Conservation (phyloP, 208 protist genomes). For the Wallacemonas sp. region DNA sequence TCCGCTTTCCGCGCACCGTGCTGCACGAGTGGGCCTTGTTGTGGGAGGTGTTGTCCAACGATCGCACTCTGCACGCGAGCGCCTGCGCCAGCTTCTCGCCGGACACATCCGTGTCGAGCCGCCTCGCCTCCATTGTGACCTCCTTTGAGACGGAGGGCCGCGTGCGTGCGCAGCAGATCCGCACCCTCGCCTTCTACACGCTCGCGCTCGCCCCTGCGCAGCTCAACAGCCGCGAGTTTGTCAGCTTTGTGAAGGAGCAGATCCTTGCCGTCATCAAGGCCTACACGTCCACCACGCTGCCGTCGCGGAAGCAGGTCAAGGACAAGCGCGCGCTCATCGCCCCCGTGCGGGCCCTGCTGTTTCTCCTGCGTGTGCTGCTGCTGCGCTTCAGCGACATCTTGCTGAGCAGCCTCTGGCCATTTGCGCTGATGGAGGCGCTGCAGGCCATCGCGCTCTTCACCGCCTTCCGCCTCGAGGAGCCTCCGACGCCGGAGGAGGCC, state of each 20-base stretch:
- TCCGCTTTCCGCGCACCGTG: slow-evolving; percentile 35
- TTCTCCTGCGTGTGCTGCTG: slow-evolving; percentile 70
- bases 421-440: slow-evolving; percentile 47
- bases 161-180: slow-evolving; percentile 34
- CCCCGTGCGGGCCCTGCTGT: slow-evolving; percentile 38
- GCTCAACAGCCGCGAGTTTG: slow-evolving; percentile 40
- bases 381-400: slow-evolving; percentile 31
- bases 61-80: slow-evolving; percentile 26
- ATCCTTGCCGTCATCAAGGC: slow-evolving; percentile 29
- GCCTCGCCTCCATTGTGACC: slow-evolving; percentile 37
- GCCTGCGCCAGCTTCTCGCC: slow-evolving; percentile 21
- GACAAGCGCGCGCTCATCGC: slow-evolving; percentile 26
- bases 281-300: slow-evolving; percentile 24
- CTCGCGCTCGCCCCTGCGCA: slow-evolving; percentile 15
- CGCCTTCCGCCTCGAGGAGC: slow-evolving; percentile 1
- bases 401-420: slow-evolving; percentile 51
- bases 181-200: slow-evolving; percentile 45
- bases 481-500: background rate
- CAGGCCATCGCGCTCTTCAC: slow-evolving; percentile 11
- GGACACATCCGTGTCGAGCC: slow-evolving; percentile 21
- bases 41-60: slow-evolving; percentile 27
- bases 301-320: slow-evolving; percentile 20
- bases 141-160: slow-evolving; percentile 45
- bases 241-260: slow-evolving; percentile 46
- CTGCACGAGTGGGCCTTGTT: slow-evolving; percentile 46